These are phyloP conservation scores for Termitomyces sp. DNA, from an alignment of 768 basidiomycete species.

Conservation along the genomic window DNA sequence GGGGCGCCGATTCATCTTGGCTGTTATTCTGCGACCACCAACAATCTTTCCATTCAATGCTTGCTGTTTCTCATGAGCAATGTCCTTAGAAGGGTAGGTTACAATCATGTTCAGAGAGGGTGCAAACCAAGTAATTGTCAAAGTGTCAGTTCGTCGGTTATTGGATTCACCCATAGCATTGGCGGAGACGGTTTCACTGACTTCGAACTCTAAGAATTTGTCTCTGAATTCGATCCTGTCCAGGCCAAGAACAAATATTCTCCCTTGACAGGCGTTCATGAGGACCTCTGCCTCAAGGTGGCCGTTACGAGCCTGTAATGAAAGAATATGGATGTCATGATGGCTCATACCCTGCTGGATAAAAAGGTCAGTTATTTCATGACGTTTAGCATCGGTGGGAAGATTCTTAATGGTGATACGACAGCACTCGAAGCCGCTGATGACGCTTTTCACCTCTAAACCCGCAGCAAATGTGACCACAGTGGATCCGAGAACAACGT, in stretches of 20 bases:
- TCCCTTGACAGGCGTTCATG: conserved; percentile 34
- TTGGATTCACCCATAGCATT: conserved; percentile 36
- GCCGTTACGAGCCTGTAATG: conserved; percentile 21
- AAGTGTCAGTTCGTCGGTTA: conserved; percentile 26
- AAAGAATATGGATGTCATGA: conserved; percentile 27
- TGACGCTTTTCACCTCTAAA: conserved; percentile 34
- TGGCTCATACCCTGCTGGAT: conserved; percentile 34
- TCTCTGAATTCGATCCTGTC: conserved; percentile 46
- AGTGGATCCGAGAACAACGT: conserved; percentile 39
- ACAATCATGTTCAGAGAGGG: conserved; percentile 44
- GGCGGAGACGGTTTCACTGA: conserved; percentile 30
- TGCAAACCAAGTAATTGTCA: conserved; percentile 47
- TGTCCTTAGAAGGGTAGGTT: conserved; percentile 28
- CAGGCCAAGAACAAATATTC: conserved; percentile 34
- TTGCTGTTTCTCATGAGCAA: conserved; percentile 28
- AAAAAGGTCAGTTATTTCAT: conserved; percentile 40
- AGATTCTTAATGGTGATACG: conserved; percentile 41
- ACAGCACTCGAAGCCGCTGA: conserved; percentile 50
- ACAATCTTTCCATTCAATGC: conserved; percentile 30
- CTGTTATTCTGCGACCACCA: conserved; percentile 41
- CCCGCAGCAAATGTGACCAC: conserved; percentile 48
- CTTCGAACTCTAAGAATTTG: conserved; percentile 34
- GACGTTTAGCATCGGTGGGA: conserved; percentile 29
- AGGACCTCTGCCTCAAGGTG: conserved; percentile 38
- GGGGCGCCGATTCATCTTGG: conserved; percentile 35